Base-by-base conservation (phyloP, 306 rosid species). In the Senna siamea region DNA sequence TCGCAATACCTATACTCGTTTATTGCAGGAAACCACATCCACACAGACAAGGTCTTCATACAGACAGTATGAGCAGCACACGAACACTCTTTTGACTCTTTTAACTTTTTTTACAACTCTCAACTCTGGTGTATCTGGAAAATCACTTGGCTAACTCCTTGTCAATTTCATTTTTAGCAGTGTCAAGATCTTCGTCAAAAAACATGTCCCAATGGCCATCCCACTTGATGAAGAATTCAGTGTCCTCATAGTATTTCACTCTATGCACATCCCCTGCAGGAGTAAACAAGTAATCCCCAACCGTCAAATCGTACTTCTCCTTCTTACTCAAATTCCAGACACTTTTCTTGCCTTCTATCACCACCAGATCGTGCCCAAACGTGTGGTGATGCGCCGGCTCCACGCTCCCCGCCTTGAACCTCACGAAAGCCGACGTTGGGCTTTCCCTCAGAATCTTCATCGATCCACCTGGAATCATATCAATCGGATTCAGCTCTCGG, bases 321-420 rank as follows among this genome's bases (percentile, higher is more conserved):
- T 84, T 74, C 74, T 87, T 90, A 9, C 79, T 90, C 61, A 90
- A 11, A 75, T 93, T 93, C 98, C 98, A 93, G 44, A 93, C 97
- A 1, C 86, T 93, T 86, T 93, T 93, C 75, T 75, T 90, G 73
- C 96, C 98, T 64, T 86, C 80, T 3, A 81, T 6, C 70, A 93
- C 98, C 46, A 90, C 92, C 90, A 93, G 66, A 57, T 93, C 98
- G 41, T 93, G 98, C 22, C 98, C 98, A 35, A 89, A 90, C 0
- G 96, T 90, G 59, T 90, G 98, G 81, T 89, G 97, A 28, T 93
- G 98, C 8, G 97, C 98, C 10, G 96, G 98, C 74, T 93, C 98
- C 14, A 90, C 93, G 41, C 93, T 90, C 73, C 96, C 96, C 0
- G 97, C 97, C 83, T 78, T 80, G 53, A 93, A 93, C 73, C 86